Conservation (phyloP, 371 early-diverging fungal species). For the Mortierella sp. region DNA sequence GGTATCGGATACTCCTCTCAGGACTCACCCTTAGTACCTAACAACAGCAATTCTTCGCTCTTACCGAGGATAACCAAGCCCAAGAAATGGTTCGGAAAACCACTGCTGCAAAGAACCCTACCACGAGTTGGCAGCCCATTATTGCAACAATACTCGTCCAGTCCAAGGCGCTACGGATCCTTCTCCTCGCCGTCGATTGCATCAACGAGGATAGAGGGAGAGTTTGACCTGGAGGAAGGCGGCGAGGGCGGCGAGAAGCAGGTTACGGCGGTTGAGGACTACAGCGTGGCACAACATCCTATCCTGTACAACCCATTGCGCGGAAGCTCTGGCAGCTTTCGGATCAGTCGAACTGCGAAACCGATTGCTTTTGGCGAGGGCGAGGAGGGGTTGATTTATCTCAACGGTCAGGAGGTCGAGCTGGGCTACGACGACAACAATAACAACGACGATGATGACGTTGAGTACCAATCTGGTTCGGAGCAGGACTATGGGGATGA, state of each 20-base stretch:
- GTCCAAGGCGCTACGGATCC: slow-evolving; percentile 29
- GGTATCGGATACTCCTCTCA: not conserved
- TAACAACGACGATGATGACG: not conserved
- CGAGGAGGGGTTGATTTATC: slow-evolving; percentile 36
- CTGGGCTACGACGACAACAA: not conserved
- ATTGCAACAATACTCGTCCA: slow-evolving; percentile 17
- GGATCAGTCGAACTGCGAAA: slow-evolving; percentile 31
- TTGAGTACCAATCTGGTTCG: not conserved
- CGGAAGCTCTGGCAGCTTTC: slow-evolving; percentile 48
- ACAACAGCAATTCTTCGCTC: not conserved
- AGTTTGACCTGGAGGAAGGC: slow-evolving; percentile 20
- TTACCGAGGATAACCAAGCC: not conserved
- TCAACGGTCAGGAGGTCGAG: slow-evolving; percentile 30
- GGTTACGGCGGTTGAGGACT: not conserved
- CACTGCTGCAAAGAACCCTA: slow-evolving; percentile 12
- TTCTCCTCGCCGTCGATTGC: slow-evolving; percentile 33
- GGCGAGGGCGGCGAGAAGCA: not conserved
- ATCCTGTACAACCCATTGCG: slow-evolving; percentile 54
- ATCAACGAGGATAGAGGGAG: not conserved
- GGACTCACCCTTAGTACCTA: not conserved
- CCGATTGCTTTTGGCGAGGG: slow-evolving; percentile 42
- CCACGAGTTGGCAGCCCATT: slow-evolving; percentile 19
- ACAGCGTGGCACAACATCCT: slow-evolving; percentile 36
- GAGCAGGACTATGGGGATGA: slow-evolving; percentile 13
- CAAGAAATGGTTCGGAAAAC: slow-evolving; percentile 16